Percentiles rank a stretch among this genome's conserved stretches.
phyloP scores from a whole-genome alignment of 352 stramenopile species.

The Aphanomyces euteiches region DNA sequence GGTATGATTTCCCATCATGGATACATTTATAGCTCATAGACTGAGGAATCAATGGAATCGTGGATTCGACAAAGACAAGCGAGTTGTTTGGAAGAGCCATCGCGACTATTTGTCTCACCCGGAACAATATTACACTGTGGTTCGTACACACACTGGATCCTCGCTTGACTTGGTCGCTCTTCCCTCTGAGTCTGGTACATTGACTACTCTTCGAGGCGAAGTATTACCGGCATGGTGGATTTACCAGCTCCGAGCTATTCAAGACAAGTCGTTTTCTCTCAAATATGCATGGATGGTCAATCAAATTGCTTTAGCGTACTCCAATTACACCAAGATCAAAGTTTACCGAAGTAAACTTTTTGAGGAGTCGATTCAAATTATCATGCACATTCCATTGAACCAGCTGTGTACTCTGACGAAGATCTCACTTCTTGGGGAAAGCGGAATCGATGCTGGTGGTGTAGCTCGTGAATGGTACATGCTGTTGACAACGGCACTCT shows the following conservation, averaged over 20 bases:
- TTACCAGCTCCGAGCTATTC: background rate
- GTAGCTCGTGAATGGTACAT: conserved; percentile 86
- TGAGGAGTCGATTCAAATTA: conserved; percentile 57
- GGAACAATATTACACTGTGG: background rate
- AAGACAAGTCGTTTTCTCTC: background rate
- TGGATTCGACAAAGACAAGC: background rate
- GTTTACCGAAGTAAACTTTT: conserved; percentile 59
- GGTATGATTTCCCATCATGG: background rate
- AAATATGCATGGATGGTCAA: conserved; percentile 9
- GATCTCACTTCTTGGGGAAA: conserved; percentile 80
- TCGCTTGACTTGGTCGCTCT: conserved; percentile 34
- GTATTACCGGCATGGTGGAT: background rate
- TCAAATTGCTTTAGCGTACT: background rate
- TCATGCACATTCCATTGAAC: conserved; percentile 50
- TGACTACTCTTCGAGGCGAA: background rate
- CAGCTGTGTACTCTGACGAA: conserved; percentile 56
- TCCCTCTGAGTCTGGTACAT: background rate
- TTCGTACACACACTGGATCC: conserved; percentile 24
- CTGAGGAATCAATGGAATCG: background rate
- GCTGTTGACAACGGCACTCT: conserved; percentile 62
- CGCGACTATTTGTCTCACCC: background rate
- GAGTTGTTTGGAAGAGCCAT: background rate
- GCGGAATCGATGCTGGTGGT: conserved; percentile 75
- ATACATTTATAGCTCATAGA: background rate
- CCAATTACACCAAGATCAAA: conserved; percentile 13